Evolutionary conservation across 441 rosid species (phyloP), one percentile per base, ranked within the genome.

Genomic region (Cnidoscolus chayamansa): DNA sequence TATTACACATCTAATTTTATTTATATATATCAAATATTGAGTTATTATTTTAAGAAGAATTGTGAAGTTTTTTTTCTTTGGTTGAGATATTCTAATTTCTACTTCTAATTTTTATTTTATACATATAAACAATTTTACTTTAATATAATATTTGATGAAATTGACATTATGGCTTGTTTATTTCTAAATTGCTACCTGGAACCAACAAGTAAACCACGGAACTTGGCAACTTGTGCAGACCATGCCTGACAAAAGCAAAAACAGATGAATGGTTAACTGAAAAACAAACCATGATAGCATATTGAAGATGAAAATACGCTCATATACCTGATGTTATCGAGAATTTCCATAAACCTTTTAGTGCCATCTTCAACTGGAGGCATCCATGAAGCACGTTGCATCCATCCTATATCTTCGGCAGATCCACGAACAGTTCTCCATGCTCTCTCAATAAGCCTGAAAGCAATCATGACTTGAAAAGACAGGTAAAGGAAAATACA

Each of bases 361-460:
- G 97, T 91, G 77, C 97, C 94, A 79, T 95, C 96, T 86, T 89
- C 90, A 75, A 91, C 91, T 56, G 91, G 81, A 78, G 98, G 96
- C 92, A 92, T 87, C 76, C 80, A 84, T 9, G 86, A 85, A 80
- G 80, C 88, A 37, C 79, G 78, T 72, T 87, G 90, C 75, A 95
- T 84, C 99, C 98, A 95, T 65, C 99, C 97, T 77, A 95, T 87
- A 82, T 95, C 99, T 80, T 91, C 91, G 54, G 97, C 93, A 11
- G 98, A 92, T 60, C 99, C 98, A 62, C 89, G 95, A 72, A 92
- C 93, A 55, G 98, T 92, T 81, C 90, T 90, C 78, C 93, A 80
- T 55, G 92, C 96, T 25, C 93, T 87, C 74, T 93, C 97, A 68
- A 91, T 77, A 76, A 95, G 93, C 79, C 99, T 95, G 82, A 69